A percentile compares a stretch with the other conserved stretches of the same genome.
These are phyloP conservation scores for Tylopilus vinaceipallidus DNA, from an alignment of 768 basidiomycete genomes.

Conservation along the genomic window DNA sequence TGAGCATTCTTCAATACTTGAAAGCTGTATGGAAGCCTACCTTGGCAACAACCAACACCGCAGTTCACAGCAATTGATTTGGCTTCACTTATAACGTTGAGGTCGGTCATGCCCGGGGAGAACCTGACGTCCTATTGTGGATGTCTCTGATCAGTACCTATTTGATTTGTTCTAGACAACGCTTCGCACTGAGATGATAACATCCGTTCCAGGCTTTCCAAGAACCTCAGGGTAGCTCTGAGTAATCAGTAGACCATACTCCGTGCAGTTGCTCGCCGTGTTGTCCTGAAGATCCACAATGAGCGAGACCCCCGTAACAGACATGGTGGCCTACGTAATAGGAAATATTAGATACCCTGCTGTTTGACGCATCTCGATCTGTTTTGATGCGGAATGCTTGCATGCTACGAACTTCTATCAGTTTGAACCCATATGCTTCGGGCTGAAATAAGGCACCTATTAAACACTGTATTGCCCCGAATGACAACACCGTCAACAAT, in stretches of 20 bases:
- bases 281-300: slow-evolving; percentile 41
- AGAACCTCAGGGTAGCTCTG: slow-evolving; percentile 57
- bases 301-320: background rate
- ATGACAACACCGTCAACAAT: slow-evolving; percentile 49
- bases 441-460: slow-evolving; percentile 39
- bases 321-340: slow-evolving; percentile 39
- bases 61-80: slow-evolving; percentile 54
- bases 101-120: slow-evolving; percentile 35
- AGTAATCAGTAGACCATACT: slow-evolving; percentile 60
- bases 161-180: background rate
- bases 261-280: slow-evolving; percentile 44
- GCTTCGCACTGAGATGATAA: slow-evolving; percentile 52
- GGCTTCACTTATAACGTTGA: slow-evolving; percentile 44
- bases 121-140: slow-evolving; percentile 48
- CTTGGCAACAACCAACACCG: slow-evolving; percentile 48
- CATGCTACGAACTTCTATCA: slow-evolving; percentile 31
- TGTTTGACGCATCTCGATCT: slow-evolving; percentile 40
- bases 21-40: slow-evolving; percentile 27
- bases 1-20: background rate
- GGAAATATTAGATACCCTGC: slow-evolving; percentile 48
- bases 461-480: slow-evolving; percentile 49
- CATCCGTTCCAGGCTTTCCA: slow-evolving; percentile 55
- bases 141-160: background rate
- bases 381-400: slow-evolving; percentile 67
- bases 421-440: background rate